Conservation (phyloP, 345 rosid species). For the Moricandia moricandioides region DNA sequence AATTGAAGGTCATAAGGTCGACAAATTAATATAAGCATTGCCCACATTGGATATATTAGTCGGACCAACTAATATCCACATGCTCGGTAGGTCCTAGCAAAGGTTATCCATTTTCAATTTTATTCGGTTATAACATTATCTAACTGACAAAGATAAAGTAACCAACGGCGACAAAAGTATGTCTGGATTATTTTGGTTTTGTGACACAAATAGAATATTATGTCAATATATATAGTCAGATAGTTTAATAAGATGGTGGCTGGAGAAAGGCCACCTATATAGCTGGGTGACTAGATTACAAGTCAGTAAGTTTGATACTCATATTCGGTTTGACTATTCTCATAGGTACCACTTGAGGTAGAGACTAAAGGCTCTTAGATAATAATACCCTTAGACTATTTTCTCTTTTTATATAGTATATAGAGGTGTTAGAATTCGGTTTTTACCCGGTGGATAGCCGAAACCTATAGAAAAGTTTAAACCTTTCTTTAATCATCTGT, state of each 20-base stretch:
- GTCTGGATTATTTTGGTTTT: conserved; percentile 16
- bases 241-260: conserved; percentile 28
- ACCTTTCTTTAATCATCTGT: not conserved
- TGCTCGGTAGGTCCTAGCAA: conserved; percentile 27
- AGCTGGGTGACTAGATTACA: conserved; percentile 33
- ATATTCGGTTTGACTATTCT: conserved; percentile 32
- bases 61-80: conserved; percentile 30
- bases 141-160: conserved; percentile 29
- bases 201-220: conserved; percentile 15
- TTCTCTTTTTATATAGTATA: not conserved
- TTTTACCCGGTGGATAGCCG: not conserved
- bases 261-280: conserved; percentile 22
- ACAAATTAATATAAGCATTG: conserved; percentile 15
- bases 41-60: conserved; percentile 22
- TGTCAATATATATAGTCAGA: conserved; percentile 3
- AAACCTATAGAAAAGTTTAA: not conserved
- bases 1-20: conserved; percentile 3
- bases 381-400: not conserved
- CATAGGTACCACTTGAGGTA: conserved; percentile 21
- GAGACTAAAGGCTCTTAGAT: conserved; percentile 15
- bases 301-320: conserved; percentile 30
- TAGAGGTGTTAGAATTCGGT: not conserved
- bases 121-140: conserved; percentile 15
- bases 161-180: conserved; percentile 34
- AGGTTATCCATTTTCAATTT: conserved; percentile 27